phyloP scores from a whole-genome alignment of 495 filamentous ascomycete species.

The Aspergillus sclerotiicarbonarius region DNA sequence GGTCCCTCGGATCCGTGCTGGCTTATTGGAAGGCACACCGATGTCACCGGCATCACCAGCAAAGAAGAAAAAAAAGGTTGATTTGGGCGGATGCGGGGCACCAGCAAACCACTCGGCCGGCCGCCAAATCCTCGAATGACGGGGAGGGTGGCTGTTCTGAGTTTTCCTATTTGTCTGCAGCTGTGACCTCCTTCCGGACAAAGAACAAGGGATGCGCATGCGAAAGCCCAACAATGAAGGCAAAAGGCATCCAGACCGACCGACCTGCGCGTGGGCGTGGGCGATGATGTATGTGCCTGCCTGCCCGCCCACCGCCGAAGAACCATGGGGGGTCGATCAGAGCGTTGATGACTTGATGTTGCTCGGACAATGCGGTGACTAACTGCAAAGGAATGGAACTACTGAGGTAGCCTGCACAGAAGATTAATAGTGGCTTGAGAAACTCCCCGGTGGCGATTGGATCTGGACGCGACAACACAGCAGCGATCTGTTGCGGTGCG shows the following conservation, averaged over 20 bases:
- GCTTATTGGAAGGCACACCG: constrained; percentile 1
- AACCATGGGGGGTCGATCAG: constrained; percentile 23
- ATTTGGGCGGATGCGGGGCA: constrained; percentile 19
- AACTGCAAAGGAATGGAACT: constrained; percentile 15
- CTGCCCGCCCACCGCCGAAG: constrained; percentile 9
- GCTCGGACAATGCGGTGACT: constrained; percentile 20
- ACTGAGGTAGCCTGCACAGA: constrained; percentile 17
- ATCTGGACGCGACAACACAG: constrained; percentile 25
- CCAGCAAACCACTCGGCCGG: constrained; percentile 3
- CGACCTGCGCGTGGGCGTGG: background rate
- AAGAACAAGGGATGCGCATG: background rate
- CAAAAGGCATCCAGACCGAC: background rate
- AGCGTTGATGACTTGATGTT: constrained; percentile 17
- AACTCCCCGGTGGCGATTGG: constrained; percentile 21
- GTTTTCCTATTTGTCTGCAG: background rate
- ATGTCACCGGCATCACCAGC: constrained; percentile 9
- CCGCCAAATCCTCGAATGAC: background rate
- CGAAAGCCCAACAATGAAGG: background rate
- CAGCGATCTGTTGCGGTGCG: constrained; percentile 24
- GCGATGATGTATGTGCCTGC: constrained; percentile 10
- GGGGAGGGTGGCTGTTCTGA: background rate
- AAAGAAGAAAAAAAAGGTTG: constrained; percentile 5
- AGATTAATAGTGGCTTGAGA: constrained; percentile 13
- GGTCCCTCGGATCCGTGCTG: constrained; percentile 7
- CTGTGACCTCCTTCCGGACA: background rate